These are phyloP conservation scores for Aureobasidium sp. DNA, from an alignment of 2,329 filamentous ascomycete species.

Conservation along the genomic window DNA sequence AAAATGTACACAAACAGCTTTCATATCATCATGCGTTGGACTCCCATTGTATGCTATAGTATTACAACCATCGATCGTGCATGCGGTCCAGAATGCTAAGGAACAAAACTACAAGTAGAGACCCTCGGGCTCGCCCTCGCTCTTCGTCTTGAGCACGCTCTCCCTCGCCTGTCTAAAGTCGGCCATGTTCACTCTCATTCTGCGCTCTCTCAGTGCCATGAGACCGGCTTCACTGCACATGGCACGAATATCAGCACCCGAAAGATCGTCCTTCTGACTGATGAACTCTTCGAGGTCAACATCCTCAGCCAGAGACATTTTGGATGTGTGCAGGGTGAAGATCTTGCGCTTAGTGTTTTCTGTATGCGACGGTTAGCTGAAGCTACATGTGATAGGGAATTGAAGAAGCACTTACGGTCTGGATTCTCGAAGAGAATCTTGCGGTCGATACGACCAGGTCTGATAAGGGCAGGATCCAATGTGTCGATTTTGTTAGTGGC, in stretches of 20 bases:
- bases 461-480: conserved; percentile 88
- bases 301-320: conserved; percentile 94
- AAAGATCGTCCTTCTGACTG: conserved; percentile 94
- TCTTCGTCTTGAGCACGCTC: conserved; percentile 95
- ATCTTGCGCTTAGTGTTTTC: conserved; percentile 97
- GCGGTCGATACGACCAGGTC: conserved; percentile 93
- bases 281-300: conserved; percentile 99
- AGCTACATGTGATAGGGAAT: background rate
- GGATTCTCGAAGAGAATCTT: conserved; percentile 81
- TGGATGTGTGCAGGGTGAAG: conserved; percentile 93
- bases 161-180: conserved; percentile 91
- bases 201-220: conserved; percentile 83
- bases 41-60: conserved; percentile 11
- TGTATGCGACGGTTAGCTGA: conserved; percentile 39
- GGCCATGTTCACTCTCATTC: conserved; percentile 98
- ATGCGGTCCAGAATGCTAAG: conserved; percentile 43
- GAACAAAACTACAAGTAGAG: conserved; percentile 74
- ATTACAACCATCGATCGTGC: conserved; percentile 5
- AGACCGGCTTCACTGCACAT: conserved; percentile 97
- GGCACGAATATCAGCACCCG: conserved; percentile 95
- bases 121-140: conserved; percentile 94
- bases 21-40: background rate
- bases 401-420: conserved; percentile 45
- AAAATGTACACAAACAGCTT: background rate
- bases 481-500: conserved; percentile 99